Base-by-base conservation (phyloP, 345 rosid species). In the Excoecaria cochinchinensis region DNA sequence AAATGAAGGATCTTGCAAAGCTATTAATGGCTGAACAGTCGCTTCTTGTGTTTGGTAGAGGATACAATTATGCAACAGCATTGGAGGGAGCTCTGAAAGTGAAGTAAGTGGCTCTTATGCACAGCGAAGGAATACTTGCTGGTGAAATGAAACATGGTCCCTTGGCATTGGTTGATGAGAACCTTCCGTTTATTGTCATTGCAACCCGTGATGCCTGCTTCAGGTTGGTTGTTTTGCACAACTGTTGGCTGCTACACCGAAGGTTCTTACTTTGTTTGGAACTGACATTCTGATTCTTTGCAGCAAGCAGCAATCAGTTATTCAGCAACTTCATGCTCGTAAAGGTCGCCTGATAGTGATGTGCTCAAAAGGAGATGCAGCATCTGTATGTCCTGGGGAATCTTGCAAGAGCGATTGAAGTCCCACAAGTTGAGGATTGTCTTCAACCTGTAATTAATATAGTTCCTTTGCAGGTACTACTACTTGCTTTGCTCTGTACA, bases 101-200 rank as follows among this genome's bases (percentile, higher is more conserved):
- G 57, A 95, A 95, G 80, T 98, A 95, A 83, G 99, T 95, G 53
- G 84, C 99, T 48, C 95, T 95, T 48, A 95, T 95, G 99, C 99
- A 95, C 78, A 91, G 97, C 39, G 99, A 92, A 81, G 99, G 99
- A 47, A 89, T 95, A 72, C 94, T 95, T 70, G 99, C 99, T 48
- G 99, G 98, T 77, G 99, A 95, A 84, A 95, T 95, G 99, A 95
- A 95, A 81, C 99, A 95, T 59, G 99, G 99, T 70, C 98, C 99
- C 74, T 84, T 95, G 82, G 99, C 99, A 71, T 79, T 95, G 50
- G 99, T 95, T 47, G 99, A 95, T 76, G 98, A 95, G 86, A 89
- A 84, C 85, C 93, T 89, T 4, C 91, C 98, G 0, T 90, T 92
- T 31, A 82, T 86, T 10, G 99, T 95, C 31, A 89, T 95, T 63